phyloP scores from a whole-genome alignment of 2,329 filamentous ascomycete species.

The Tetracladium maxilliforme region DNA sequence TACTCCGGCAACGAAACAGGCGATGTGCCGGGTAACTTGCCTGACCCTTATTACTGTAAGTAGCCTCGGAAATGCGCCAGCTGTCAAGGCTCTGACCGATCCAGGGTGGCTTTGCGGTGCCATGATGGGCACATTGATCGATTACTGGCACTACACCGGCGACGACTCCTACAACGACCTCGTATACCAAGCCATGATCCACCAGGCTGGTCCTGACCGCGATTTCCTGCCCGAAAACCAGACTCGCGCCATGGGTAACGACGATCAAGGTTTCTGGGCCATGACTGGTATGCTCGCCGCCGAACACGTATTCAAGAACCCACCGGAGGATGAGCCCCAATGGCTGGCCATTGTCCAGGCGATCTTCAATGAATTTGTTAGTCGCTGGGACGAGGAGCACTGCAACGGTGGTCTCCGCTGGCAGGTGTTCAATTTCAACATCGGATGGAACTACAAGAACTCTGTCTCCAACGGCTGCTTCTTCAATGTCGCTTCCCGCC shows the following conservation, averaged over 20 bases:
- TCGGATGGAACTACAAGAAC: conserved; percentile 43
- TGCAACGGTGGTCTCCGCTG: conserved; percentile 64
- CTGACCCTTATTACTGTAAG: conserved; percentile 41
- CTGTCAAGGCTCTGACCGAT: too few species aligned
- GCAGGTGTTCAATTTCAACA: conserved; percentile 69
- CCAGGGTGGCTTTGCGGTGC: conserved; percentile 40
- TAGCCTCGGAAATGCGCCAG: conserved; percentile 63
- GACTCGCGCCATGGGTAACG: background rate
- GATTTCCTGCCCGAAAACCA: conserved; percentile 34
- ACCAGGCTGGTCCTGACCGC: conserved; percentile 33
- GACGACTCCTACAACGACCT: conserved; percentile 36
- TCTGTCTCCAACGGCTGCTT: conserved; percentile 51
- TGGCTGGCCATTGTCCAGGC: conserved; percentile 62
- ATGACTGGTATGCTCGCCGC: conserved; percentile 61
- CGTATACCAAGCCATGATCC: conserved; percentile 34
- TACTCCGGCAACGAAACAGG: conserved; percentile 20
- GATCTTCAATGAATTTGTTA: conserved; percentile 60
- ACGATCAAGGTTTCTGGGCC: conserved; percentile 49
- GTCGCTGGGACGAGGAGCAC: conserved; percentile 48
- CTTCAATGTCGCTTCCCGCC: conserved; percentile 50
- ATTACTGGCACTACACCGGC: conserved; percentile 43
- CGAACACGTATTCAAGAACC: conserved; percentile 57
- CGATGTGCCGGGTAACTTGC: conserved; percentile 34
- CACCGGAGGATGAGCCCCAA: conserved; percentile 41
- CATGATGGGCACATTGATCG: conserved; percentile 38